phyloP scores from a whole-genome alignment of 1,284 basidiomycete species.

The Apiotrichum akiyoshidainum region DNA sequence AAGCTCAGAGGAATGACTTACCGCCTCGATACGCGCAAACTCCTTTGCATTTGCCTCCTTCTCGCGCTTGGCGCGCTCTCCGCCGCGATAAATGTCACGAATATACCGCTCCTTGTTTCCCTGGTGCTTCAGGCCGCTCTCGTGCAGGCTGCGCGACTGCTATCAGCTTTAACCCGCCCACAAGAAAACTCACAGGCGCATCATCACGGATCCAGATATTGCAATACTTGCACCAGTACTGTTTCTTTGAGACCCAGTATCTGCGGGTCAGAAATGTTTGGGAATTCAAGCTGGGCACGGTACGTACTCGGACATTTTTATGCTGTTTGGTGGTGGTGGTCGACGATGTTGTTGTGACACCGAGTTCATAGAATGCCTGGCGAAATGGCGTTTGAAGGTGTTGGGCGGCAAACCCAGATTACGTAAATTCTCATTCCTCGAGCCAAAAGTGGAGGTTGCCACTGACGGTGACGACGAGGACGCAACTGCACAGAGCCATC shows the following conservation, averaged over 20 bases:
- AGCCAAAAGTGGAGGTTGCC: not conserved
- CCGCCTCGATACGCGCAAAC: conserved; percentile 80
- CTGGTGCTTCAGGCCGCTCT: conserved; percentile 88
- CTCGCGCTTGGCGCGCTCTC: conserved; percentile 82
- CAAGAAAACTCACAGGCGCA: conserved; percentile 58
- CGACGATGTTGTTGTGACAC: not conserved
- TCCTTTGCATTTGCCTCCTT: conserved; percentile 79
- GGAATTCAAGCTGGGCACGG: not conserved
- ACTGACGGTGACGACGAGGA: not conserved
- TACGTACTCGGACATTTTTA: conserved; percentile 33
- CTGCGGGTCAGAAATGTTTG: conserved; percentile 18
- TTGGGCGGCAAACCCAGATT: not conserved
- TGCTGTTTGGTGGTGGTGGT: not conserved
- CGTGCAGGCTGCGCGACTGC: conserved; percentile 81
- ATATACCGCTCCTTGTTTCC: conserved; percentile 91
- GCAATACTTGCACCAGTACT: conserved; percentile 55
- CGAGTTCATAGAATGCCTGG: not conserved
- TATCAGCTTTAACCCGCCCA: not conserved
- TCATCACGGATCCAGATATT: conserved; percentile 73
- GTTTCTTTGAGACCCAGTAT: conserved; percentile 55
- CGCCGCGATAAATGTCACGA: conserved; percentile 85
- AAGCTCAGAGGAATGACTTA: conserved; percentile 44
- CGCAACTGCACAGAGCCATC: not conserved
- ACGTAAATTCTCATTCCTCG: not conserved
- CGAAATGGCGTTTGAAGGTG: no score